Conservation (phyloP, 495 filamentous ascomycete genomes). For the Xylaria nigripes region DNA sequence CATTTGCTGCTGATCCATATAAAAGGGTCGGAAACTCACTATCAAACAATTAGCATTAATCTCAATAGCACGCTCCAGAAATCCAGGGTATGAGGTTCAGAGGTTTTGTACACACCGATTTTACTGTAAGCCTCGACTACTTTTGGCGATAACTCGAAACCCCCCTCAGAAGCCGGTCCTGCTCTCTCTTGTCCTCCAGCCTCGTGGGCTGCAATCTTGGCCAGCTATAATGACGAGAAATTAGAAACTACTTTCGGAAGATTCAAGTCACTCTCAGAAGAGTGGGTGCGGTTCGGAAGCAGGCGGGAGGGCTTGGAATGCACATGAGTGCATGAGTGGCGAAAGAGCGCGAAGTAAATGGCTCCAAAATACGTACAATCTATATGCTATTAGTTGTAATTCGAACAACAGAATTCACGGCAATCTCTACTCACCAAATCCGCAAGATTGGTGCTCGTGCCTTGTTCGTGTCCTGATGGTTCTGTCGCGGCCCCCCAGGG, state of each 20-base stretch:
- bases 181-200: constrained; percentile 44
- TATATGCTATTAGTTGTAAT: constrained; percentile 25
- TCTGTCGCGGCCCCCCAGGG: constrained; percentile 30
- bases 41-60: not conserved
- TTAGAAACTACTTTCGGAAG: not conserved
- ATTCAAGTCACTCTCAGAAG: not conserved
- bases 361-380: constrained; percentile 6
- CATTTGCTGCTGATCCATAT: not conserved
- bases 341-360: not conserved
- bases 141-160: constrained; percentile 80
- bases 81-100: not conserved
- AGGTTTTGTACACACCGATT: constrained; percentile 32
- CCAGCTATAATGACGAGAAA: constrained; percentile 33
- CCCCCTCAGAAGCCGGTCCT: constrained; percentile 50
- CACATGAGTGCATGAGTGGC: not conserved
- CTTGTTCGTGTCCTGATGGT: constrained; percentile 37
- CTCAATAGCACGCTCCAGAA: not conserved
- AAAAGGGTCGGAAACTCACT: constrained; percentile 3
- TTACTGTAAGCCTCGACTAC: constrained; percentile 90
- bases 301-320: not conserved
- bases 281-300: not conserved
- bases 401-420: not conserved
- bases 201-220: constrained; percentile 91
- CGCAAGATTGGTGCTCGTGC: constrained; percentile 68
- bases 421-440: constrained; percentile 44